Evolutionary conservation across 176 grass and related monocot species (phyloP), one percentile per base, ranked within the genome.

Genomic region (Elaeis guineensis): DNA sequence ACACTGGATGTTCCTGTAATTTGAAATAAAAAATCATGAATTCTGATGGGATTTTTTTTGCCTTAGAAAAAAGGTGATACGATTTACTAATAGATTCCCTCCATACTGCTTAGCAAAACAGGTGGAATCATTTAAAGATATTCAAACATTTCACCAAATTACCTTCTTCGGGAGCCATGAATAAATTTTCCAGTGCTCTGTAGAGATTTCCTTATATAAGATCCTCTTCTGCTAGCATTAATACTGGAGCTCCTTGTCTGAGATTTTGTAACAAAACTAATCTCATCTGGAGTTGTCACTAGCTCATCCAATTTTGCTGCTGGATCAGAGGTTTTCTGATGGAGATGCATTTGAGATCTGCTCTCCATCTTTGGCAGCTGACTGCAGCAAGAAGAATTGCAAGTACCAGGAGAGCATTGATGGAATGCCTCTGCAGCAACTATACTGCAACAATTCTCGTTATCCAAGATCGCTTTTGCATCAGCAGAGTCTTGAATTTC

Each of bases 101-200:
- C 28, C 28, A 30, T 30, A 0, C 28, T 30, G 5, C 28, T 30
- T 6, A 30, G 54, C 24, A 25, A 23, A 44, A 44, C 35, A 44
- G 35, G 35, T 44, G 35, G 9, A 44, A 44, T 44, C 9, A 44
- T 14, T 2, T 44, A 44, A 14, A 44, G 11, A 12, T 44, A 44
- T 44, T 14, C 11, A 14, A 44, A 44, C 9, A 44, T 12, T 12
- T 44, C 35, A 44, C 2, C 73, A 66, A 11, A 29, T 23, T 0
- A 95, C 91, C 83, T 95, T 84, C 64, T 95, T 57, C 87, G 80
- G 6, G 83, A 85, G 17, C 79, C 78, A 30, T 87, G 85, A 50
- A 95, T 90, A 30, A 95, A 76, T 72, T 78, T 90, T 61, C 91
- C 86, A 75, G 90, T 79, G 60, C 58, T 90, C 61, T 90, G 90